phyloP scores from a whole-genome alignment of 2,329 filamentous ascomycete species.

The Claviceps sp. region DNA sequence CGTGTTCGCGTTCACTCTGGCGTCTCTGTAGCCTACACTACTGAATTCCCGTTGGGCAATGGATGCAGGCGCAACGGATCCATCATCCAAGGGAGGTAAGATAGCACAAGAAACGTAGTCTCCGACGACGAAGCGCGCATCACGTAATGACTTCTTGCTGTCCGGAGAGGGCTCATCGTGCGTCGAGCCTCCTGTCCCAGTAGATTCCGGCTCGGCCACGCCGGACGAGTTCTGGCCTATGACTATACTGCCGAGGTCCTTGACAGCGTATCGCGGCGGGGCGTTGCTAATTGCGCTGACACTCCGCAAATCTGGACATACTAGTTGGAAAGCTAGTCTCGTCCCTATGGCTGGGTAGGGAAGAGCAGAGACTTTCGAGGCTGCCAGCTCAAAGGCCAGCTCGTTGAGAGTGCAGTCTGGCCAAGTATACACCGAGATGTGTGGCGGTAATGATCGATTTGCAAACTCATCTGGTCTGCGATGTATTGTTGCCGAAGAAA shows the following conservation, averaged over 20 bases:
- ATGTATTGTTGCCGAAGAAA: neutral
- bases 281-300: conserved; percentile 13
- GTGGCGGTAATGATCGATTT: conserved; percentile 42
- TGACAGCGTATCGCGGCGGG: conserved; percentile 51
- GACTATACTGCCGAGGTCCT: conserved; percentile 73
- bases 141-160: conserved; percentile 66
- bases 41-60: conserved; percentile 16
- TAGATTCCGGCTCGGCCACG: conserved; percentile 26
- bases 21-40: conserved; percentile 3
- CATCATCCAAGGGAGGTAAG: conserved; percentile 60
- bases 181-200: conserved; percentile 18
- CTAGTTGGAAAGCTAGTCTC: conserved; percentile 72
- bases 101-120: conserved; percentile 81
- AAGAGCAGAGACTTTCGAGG: conserved; percentile 50
- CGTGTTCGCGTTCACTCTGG: conserved; percentile 12
- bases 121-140: conserved; percentile 73
- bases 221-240: conserved; percentile 47
- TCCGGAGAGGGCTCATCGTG: conserved; percentile 43
- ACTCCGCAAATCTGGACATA: conserved; percentile 60
- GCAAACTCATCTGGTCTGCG: conserved; percentile 59
- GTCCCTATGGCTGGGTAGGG: conserved; percentile 67
- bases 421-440: conserved; percentile 79
- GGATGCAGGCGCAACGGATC: conserved; percentile 54
- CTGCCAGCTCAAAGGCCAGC: conserved; percentile 62
- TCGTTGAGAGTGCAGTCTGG: conserved; percentile 67